Base-by-base conservation (phyloP, 805 yeast species). In the Wickerhamomyces ciferrii region DNA sequence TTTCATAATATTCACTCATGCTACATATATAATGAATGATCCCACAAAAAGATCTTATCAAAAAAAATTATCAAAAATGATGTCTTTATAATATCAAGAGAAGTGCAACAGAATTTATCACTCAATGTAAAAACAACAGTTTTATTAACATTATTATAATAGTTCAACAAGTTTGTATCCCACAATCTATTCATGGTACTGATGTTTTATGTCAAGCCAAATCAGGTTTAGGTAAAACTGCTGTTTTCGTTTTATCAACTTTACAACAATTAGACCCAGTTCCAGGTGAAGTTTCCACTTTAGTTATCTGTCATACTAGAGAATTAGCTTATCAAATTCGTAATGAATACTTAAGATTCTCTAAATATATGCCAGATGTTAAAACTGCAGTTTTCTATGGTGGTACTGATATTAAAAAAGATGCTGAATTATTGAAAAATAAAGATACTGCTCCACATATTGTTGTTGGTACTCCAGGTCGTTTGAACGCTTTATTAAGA, bases 221-320 rank as follows among this genome's bases (percentile, higher is more conserved):
- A 76, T 94, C 99, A 41, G 99, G 99, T 86, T 78, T 94, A 58
- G 99, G 99, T 83, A 92, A 92, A 70, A 92, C 99, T 49, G 99
- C 99, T 41, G 98, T 92, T 47, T 92, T 92, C 60, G 98, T 92
- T 50, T 78, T 92, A 61, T 87, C 97, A 23, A 92, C 99, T 52
- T 78, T 92, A 65, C 98, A 92, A 72, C 97, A 92, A 74, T 78
- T 92, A 63, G 98, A 94, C 63, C 98, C 99, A 41, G 89, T 92
- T 56, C 89, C 96, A 51, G 99, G 98, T 63, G 98, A 92, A 71
- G 86, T 94, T 53, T 81, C 96, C 45, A 92, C 96, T 46, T 76
- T 94, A 62, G 98, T 92, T 42, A 82, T 92, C 58, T 94, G 98
- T 75, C 97, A 94, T 74, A 95, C 99, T 51, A 89, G 99, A 78